Conservation (phyloP, 129 eudicot species). For the Tanacetum coccineum region DNA sequence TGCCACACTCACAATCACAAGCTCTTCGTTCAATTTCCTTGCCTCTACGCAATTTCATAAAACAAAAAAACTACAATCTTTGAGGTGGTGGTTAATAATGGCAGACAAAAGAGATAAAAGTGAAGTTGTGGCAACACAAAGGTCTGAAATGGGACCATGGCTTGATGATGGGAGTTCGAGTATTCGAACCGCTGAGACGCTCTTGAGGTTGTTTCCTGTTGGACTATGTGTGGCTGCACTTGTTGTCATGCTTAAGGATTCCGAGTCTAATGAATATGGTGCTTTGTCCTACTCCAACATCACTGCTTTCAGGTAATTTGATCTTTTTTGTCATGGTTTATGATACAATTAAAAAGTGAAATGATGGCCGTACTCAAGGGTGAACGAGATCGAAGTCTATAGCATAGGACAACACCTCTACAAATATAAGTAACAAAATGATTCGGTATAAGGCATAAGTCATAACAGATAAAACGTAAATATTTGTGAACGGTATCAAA, state of each 20-base stretch:
- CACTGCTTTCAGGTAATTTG: conserved; percentile 71
- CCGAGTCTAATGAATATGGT: conserved; percentile 70
- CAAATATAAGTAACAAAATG: background rate
- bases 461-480: background rate
- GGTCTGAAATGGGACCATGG: conserved; percentile 13
- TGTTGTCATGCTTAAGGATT: conserved; percentile 69
- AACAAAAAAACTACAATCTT: conserved; percentile 3
- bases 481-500: background rate
- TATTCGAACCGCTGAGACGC: conserved; percentile 65
- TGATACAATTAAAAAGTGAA: too few relatives aligned
- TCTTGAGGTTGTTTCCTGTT: conserved; percentile 70
- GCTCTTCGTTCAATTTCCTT: background rate
- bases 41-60: conserved; percentile 13
- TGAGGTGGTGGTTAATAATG: conserved; percentile 21
- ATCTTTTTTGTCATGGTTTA: background rate
- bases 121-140: conserved; percentile 4
- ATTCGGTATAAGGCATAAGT: background rate
- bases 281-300: conserved; percentile 72
- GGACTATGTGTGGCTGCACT: conserved; percentile 69
- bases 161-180: conserved; percentile 38
- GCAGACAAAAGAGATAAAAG: conserved; percentile 33
- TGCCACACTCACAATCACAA: conserved; percentile 26
- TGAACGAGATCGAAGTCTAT: too few relatives aligned
- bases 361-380: too few relatives aligned
- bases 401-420: too few relatives aligned